Conservation (phyloP, 768 basidiomycete species). For the Psilocybe cyanescens region DNA sequence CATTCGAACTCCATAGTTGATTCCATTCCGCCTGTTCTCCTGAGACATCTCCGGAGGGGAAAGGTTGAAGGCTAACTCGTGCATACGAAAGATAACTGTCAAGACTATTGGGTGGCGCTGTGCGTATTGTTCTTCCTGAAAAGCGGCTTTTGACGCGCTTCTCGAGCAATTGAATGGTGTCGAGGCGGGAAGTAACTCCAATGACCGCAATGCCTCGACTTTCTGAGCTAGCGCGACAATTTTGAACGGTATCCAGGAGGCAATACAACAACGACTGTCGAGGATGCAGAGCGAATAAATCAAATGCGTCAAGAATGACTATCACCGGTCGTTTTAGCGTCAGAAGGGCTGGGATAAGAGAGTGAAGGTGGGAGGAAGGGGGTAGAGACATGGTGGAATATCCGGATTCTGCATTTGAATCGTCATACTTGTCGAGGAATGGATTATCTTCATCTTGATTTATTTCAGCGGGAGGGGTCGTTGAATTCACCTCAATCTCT, state of each 20-base stretch:
- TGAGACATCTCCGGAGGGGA: slow-evolving; percentile 24
- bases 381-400: slow-evolving; percentile 45
- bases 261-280: slow-evolving; percentile 95
- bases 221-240: slow-evolving; percentile 62
- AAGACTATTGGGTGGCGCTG: slow-evolving; percentile 59
- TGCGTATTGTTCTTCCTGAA: slow-evolving; percentile 87
- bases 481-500: slow-evolving; percentile 39
- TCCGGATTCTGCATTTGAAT: slow-evolving; percentile 13
- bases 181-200: slow-evolving; percentile 85
- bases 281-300: slow-evolving; percentile 90
- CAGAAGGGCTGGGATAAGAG: slow-evolving; percentile 75
- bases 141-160: slow-evolving; percentile 98
- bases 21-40: slow-evolving; percentile 57
- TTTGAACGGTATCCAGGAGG: slow-evolving; percentile 92
- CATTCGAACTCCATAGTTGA: slow-evolving; percentile 55
- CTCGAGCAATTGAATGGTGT: slow-evolving; percentile 87
- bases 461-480: slow-evolving; percentile 27
- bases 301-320: slow-evolving; percentile 89
- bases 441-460: slow-evolving; percentile 48
- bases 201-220: slow-evolving; percentile 81
- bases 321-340: slow-evolving; percentile 81
- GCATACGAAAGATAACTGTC: slow-evolving; percentile 56
- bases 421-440: slow-evolving; percentile 42
- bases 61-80: slow-evolving; percentile 45
- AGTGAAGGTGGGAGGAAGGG: slow-evolving; percentile 71